phyloP scores from a whole-genome alignment of 192 early-diverging fungal genomes.

The Irineochytrium annulatum region DNA sequence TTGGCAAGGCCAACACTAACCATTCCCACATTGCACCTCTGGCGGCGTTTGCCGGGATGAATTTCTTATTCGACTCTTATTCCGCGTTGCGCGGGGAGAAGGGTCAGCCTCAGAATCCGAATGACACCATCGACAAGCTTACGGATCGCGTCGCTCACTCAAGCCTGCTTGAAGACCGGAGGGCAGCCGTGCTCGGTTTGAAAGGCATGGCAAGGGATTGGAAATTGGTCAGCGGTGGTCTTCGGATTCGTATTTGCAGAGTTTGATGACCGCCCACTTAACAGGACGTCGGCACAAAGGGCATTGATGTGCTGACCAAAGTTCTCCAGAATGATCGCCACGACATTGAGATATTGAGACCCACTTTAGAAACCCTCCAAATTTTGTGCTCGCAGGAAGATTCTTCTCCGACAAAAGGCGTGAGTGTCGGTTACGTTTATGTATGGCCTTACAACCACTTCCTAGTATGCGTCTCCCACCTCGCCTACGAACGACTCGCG shows the following conservation, averaged over 20 bases:
- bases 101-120: neutral
- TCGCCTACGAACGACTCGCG: slow-evolving; percentile 15
- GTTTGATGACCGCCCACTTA: neutral
- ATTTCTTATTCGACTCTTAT: neutral
- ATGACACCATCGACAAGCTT: slow-evolving; percentile 78
- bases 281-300: slow-evolving; percentile 82
- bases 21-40: too few relatives aligned
- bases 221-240: slow-evolving; percentile 63
- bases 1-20: too few relatives aligned
- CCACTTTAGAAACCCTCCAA: slow-evolving; percentile 84
- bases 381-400: slow-evolving; percentile 53
- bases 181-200: slow-evolving; percentile 79
- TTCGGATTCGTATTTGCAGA: neutral
- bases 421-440: too few relatives aligned
- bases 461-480: neutral
- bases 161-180: slow-evolving; percentile 84
- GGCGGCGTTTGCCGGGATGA: too few relatives aligned
- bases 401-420: neutral
- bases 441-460: too few relatives aligned
- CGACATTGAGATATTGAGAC: slow-evolving; percentile 84
- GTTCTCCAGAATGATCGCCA: slow-evolving; percentile 73
- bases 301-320: slow-evolving; percentile 67
- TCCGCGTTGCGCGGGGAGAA: neutral
- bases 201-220: slow-evolving; percentile 84
- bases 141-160: slow-evolving; percentile 78